Percentiles rank a stretch among this genome's conserved stretches.
Conservation (phyloP, 139 green algal genomes). For the Chlorella sp. region DNA sequence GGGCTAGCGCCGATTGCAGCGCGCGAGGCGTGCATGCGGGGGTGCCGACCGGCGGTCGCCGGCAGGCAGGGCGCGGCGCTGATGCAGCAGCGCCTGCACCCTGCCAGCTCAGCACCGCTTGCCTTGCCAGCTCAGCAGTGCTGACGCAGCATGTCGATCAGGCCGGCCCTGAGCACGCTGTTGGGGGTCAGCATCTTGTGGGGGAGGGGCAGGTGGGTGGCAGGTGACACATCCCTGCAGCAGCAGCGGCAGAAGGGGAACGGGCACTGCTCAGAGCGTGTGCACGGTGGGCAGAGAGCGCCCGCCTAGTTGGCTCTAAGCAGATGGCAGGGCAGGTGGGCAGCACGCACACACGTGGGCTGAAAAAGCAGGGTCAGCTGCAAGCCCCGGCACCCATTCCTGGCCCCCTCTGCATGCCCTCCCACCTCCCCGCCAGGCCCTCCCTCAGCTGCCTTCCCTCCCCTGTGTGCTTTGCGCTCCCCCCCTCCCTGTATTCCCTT, state of each 20-base stretch:
- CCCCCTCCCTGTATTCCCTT: no score
- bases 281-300: no score
- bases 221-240: slow-evolving; percentile 27
- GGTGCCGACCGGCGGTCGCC: neutral
- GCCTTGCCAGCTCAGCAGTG: slow-evolving; percentile 1
- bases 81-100: neutral
- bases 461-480: no score
- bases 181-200: slow-evolving; percentile 40
- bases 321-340: no score
- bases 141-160: slow-evolving; percentile 25
- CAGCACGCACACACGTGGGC: no score
- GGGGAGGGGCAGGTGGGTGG: slow-evolving; percentile 28
- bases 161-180: neutral
- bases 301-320: no score
- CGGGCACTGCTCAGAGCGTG: no score
- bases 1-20: neutral
- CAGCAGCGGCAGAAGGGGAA: neutral
- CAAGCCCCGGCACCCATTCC: no score
- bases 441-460: no score
- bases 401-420: no score
- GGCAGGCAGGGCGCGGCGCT: neutral
- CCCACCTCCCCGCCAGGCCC: no score
- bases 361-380: no score
- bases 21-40: neutral
- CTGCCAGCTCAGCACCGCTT: neutral